Conservation (phyloP, 352 stramenopile genomes). For the Pilasporangium apinafurcum region DNA sequence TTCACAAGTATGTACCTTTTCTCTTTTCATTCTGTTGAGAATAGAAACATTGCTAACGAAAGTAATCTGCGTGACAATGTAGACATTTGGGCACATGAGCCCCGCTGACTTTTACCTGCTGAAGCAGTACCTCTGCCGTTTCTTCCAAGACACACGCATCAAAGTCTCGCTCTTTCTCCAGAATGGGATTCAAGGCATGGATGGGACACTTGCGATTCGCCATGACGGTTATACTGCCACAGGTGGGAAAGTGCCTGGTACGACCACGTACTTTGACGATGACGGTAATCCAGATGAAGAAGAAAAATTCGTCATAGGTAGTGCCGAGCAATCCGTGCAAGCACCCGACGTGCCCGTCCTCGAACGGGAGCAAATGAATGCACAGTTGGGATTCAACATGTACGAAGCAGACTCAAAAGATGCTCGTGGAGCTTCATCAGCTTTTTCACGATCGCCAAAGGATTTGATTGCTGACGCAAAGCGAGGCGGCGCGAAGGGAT, state of each 20-base stretch:
- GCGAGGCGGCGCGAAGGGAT: conserved; percentile 20
- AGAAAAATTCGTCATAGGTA: conserved; percentile 55
- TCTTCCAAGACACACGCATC: conserved; percentile 89
- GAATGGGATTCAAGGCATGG: conserved; percentile 75
- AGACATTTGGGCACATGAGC: conserved; percentile 61
- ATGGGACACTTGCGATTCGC: conserved; percentile 78
- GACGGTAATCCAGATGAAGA: conserved; percentile 57
- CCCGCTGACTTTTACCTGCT: conserved; percentile 73
- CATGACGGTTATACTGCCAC: conserved; percentile 67
- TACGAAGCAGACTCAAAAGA: conserved; percentile 74
- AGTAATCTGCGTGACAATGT: not conserved
- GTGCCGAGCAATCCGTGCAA: conserved; percentile 37
- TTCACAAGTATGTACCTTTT: conserved; percentile 25
- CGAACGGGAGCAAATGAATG: conserved; percentile 50
- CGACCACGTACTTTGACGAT: conserved; percentile 60
- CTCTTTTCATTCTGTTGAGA: not conserved
- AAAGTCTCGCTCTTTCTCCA: conserved; percentile 91
- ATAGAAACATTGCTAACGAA: too few species aligned
- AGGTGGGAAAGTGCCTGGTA: conserved; percentile 62
- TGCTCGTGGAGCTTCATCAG: conserved; percentile 6
- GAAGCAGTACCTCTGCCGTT: conserved; percentile 82
- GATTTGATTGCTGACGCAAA: conserved; percentile 67
- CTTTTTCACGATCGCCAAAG: conserved; percentile 30
- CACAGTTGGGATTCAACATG: conserved; percentile 76
- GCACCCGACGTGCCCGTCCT: conserved; percentile 45